Percentiles rank a stretch among this genome's conserved stretches.
These are phyloP conservation scores for Naganishia vaughanmartiniae DNA, from an alignment of 768 basidiomycete species.

Conservation along the genomic window DNA sequence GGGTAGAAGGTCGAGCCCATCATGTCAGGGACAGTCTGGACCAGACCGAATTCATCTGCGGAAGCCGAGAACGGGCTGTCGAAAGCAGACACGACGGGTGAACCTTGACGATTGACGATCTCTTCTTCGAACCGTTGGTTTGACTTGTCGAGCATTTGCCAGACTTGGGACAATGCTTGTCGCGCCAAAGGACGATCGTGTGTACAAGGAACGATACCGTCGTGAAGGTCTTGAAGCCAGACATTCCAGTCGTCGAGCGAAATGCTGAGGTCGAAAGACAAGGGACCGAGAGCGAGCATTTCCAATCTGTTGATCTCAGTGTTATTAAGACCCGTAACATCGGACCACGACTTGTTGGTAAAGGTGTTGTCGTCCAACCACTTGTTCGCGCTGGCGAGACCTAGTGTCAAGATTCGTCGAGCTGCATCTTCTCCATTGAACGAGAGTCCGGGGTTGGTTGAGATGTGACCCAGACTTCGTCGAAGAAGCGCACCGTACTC, in stretches of 20 bases:
- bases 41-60: slow-evolving; percentile 19
- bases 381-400: slow-evolving; percentile 40
- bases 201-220: slow-evolving; percentile 23
- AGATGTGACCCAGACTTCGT: slow-evolving; percentile 16
- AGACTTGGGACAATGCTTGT: slow-evolving; percentile 23
- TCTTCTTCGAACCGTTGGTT: slow-evolving; percentile 24
- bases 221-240: slow-evolving; percentile 33
- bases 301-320: slow-evolving; percentile 38
- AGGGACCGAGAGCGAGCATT: slow-evolving; percentile 34
- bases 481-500: slow-evolving; percentile 35
- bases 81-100: slow-evolving; percentile 10
- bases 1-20: slow-evolving; percentile 1
- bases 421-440: slow-evolving; percentile 35
- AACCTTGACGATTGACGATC: slow-evolving; percentile 22
- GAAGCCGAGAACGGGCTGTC: slow-evolving; percentile 14
- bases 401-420: slow-evolving; percentile 34
- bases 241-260: slow-evolving; percentile 31
- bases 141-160: slow-evolving; percentile 22
- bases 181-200: slow-evolving; percentile 24
- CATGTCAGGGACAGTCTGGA: neutral
- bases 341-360: slow-evolving; percentile 41
- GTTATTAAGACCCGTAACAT: slow-evolving; percentile 37
- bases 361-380: slow-evolving; percentile 43
- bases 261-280: slow-evolving; percentile 36
- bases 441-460: slow-evolving; percentile 10